Percentiles rank a stretch among this genome's conserved stretches.
Conservation (phyloP, 2,329 filamentous ascomycete species). For the Aureobasidium vineae region DNA sequence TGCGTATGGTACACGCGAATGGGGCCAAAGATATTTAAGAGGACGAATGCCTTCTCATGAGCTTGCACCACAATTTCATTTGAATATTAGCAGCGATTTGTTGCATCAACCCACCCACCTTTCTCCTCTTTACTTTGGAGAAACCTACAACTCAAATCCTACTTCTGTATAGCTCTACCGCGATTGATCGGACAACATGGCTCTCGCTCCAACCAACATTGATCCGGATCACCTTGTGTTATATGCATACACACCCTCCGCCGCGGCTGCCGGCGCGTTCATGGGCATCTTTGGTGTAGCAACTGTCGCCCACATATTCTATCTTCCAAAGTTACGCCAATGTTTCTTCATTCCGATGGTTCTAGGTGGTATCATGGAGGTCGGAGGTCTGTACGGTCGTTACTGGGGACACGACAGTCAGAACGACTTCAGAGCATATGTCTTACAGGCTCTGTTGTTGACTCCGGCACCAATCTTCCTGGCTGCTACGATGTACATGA, state of each 20-base stretch:
- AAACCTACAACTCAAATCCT: background rate
- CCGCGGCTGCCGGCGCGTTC: conserved; percentile 40
- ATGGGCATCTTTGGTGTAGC: conserved; percentile 39
- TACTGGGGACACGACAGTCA: conserved; percentile 42
- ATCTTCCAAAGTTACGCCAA: conserved; percentile 38
- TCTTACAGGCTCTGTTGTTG: conserved; percentile 44
- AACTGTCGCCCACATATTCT: conserved; percentile 36
- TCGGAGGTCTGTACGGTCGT: conserved; percentile 44
- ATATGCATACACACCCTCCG: conserved; percentile 41
- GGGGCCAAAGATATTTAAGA: background rate
- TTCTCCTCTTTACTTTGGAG: no score
- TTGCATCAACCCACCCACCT: background rate
- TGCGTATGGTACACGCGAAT: conserved; percentile 4
- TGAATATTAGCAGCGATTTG: background rate
- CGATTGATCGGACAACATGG: background rate
- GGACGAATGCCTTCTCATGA: background rate
- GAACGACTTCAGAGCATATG: conserved; percentile 42
- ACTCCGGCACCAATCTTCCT: conserved; percentile 49
- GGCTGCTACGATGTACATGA: conserved; percentile 51
- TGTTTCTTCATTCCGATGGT: conserved; percentile 43
- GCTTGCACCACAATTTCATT: background rate
- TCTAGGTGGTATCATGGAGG: conserved; percentile 43
- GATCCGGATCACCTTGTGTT: conserved; percentile 7
- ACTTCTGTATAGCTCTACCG: background rate
- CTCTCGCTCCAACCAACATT: conserved; percentile 18